Evolutionary conservation across 2,329 filamentous ascomycete species (phyloP), one percentile per base, ranked within the genome.

Genomic region (Atkinsonella hypoxylon): DNA sequence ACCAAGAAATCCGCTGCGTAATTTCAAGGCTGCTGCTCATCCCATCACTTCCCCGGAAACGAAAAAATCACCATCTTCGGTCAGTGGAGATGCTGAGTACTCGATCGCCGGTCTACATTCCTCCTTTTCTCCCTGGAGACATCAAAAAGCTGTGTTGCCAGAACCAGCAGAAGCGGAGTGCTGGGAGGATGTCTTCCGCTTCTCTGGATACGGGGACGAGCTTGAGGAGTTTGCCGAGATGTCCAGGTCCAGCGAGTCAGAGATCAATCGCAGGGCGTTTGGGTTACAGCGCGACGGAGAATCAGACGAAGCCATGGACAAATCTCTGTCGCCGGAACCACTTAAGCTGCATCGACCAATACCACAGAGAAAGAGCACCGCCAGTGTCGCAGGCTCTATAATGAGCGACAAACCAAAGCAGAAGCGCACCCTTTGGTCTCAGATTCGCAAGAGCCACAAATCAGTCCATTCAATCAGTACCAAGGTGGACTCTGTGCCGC

Each of bases 121-220:
- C 39, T 18, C 18, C n/a, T 41, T 41, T 10, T 41, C 39, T 30
- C 31, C 18, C n/a, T 38, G 13, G 18, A n/a, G 3, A 4, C 9
- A 2, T n/a, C 18, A 31, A 13, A 15, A 32, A 13, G 11, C 9
- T 39, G 11, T 32, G 18, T 18, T 18, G 4, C 39, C 39, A 41
- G 4, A 32, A 15, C 30, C 15, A 3, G 9, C 34, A 22, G 47
- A 43, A 3, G 22, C 22, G 8, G 39, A 48, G 8, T 9, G 30
- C 12, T 34, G 22, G 36, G 38, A 36, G 9, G 38, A 42, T 18
- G 15, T 39, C 9, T 13, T 42, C 2, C 39, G 30, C 2, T 18
- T 48, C 30, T 42, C 47, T 4, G 47, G 47, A 15, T 48, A 48
- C 47, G 42, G 47, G 39, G 47, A 48, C 17, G 39, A 43, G 39